Base-by-base conservation (phyloP, 805 yeast species). In the Myxozyma monticola region DNA sequence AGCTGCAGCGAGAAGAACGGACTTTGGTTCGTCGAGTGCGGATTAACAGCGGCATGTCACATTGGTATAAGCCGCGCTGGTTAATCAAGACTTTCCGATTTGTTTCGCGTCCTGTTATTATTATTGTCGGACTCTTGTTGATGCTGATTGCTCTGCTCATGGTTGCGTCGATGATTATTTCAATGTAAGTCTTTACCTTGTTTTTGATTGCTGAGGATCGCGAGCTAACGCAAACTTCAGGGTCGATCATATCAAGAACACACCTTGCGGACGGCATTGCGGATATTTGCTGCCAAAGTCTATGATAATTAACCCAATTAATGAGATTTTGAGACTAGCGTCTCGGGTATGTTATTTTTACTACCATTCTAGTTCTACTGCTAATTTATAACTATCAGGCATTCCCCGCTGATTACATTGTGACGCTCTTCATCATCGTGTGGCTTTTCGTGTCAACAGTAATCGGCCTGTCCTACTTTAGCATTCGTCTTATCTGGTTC, bases 1-100 rank as follows among this genome's bases (percentile, higher is more conserved):
- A 36, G 8, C 39, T 60, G 21, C 63, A 60, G 25, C 58, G 63
- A 3, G 63, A 60, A 26, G 63, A 60, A 30, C 49, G 54, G 12
- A 60, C 63, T 17, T 44, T 60, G 26, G 43, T 56, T 2, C 60
- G 63, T 15, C 39, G 41, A 15, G 59, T 54, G 20, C 50, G 62
- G 17, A 18, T 52, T 34, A 56, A 49, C 34, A 44, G 36, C 14
- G 55, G 55, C 8, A 30, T 20, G 20, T 39, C 48, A 18, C 28
- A 46, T 6, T 49, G 56, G 58, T 51, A 42, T 30, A 40, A 38
- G 36, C 58, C 58, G 25, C 22, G 59, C 15, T 55, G 60, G 60
- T 31, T 57, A 14, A 37, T 45, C 12, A 51, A 41, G 48, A 18
- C 45, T 14, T 51, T 40, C 28, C 28, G 44, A 25, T 31, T 37